phyloP scores from a whole-genome alignment of 345 rosid species.

The Erucastrum elatum region DNA sequence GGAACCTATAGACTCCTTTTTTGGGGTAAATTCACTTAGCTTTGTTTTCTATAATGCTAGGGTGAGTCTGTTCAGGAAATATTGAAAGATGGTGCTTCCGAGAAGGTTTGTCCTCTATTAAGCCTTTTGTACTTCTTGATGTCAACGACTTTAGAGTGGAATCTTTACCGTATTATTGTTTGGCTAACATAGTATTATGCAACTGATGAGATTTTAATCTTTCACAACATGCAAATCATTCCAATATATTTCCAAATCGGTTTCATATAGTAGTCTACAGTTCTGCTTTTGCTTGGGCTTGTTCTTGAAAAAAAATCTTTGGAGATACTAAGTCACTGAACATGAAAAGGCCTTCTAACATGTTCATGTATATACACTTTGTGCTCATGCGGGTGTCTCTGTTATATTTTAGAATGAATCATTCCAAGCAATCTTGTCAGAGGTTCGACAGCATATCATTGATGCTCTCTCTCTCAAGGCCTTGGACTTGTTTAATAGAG shows the following conservation, averaged over 20 bases:
- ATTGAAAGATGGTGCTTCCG: conserved; percentile 55
- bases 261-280: conserved; percentile 8
- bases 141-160: no score
- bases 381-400: neutral
- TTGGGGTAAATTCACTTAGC: neutral
- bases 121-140: no score
- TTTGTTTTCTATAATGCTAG: conserved; percentile 38
- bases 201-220: no score
- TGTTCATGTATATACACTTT: neutral
- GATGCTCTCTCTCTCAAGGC: conserved; percentile 82
- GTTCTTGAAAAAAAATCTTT: conserved; percentile 8
- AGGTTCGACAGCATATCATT: conserved; percentile 76
- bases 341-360: neutral
- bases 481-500: conserved; percentile 73
- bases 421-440: conserved; percentile 74
- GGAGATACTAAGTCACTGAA: neutral
- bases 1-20: neutral
- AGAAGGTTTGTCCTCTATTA: neutral
- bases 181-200: no score
- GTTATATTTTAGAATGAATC: conserved; percentile 60
- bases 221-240: neutral
- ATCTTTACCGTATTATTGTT: no score
- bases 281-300: neutral
- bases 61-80: conserved; percentile 76
- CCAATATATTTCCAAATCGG: conserved; percentile 4